A percentile compares a stretch with the other conserved stretches of the same genome.
Conservation (phyloP, 176 grass and related monocot species). For the Eremochloa ophiuroides region DNA sequence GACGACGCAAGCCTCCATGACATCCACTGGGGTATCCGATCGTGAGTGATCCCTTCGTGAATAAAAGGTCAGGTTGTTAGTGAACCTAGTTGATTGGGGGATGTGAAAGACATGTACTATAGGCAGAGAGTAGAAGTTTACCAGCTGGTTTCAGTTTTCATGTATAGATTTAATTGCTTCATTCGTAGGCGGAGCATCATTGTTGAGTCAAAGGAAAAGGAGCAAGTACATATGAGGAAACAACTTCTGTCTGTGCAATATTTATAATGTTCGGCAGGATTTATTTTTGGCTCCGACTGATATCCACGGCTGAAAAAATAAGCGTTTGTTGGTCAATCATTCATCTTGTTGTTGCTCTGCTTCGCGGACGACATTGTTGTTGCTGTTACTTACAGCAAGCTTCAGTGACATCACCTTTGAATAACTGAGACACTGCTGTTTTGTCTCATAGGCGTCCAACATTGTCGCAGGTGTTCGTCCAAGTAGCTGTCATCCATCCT, state of each 20-base stretch:
- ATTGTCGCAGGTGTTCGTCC: conserved; percentile 6
- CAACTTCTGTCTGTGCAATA: conserved; percentile 9
- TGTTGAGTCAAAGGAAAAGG: conserved; percentile 22
- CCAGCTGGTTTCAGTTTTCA: not conserved
- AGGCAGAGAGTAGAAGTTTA: conserved; percentile 3
- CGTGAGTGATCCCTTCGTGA: not conserved
- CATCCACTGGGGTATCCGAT: conserved; percentile 42
- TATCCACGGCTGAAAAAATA: too few relatives aligned
- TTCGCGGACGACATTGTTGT: not conserved
- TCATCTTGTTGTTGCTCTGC: conserved; percentile 2
- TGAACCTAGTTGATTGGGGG: not conserved
- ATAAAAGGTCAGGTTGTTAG: conserved; percentile 22
- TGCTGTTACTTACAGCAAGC: not conserved
- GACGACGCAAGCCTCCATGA: conserved; percentile 51
- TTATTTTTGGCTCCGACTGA: too few relatives aligned
- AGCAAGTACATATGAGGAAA: not conserved
- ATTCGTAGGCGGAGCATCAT: conserved; percentile 12
- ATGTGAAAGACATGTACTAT: not conserved
- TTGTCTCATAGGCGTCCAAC: conserved; percentile 4
- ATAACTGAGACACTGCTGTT: conserved; percentile 3
- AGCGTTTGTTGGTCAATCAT: not conserved
- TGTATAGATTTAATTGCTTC: conserved; percentile 36
- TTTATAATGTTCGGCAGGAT: too few relatives aligned
- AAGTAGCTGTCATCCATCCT: not conserved
- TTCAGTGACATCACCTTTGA: not conserved